phyloP scores from a whole-genome alignment of 164 flowering plant genomes.

The Liriodendron chinense region DNA sequence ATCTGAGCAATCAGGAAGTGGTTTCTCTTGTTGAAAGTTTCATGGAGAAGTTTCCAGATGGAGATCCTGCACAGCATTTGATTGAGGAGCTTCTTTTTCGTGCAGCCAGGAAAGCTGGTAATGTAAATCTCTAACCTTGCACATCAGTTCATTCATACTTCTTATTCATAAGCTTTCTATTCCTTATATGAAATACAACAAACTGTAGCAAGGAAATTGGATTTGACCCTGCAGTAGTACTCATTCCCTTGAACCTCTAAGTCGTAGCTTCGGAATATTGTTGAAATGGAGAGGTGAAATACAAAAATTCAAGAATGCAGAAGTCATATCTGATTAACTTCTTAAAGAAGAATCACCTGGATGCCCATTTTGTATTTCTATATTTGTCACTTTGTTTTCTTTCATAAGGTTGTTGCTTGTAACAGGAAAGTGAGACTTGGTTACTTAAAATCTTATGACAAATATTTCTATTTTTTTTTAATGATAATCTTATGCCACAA shows the following conservation, averaged over 20 bases:
- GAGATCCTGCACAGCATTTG: slow-evolving; percentile 97
- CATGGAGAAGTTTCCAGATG: slow-evolving; percentile 95
- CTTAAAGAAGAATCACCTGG: too few relatives aligned
- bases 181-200: neutral
- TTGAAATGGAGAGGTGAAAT: neutral
- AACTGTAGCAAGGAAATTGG: neutral
- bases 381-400: too few relatives aligned
- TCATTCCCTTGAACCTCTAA: neutral
- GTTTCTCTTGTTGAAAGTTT: slow-evolving; percentile 79
- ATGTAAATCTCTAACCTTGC: slow-evolving; percentile 2
- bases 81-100: slow-evolving; percentile 93
- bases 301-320: too few relatives aligned
- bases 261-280: neutral
- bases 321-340: too few relatives aligned
- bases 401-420: too few relatives aligned
- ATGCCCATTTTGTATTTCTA: too few relatives aligned
- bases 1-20: slow-evolving; percentile 90
- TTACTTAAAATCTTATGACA: too few relatives aligned
- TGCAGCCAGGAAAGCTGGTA: slow-evolving; percentile 99
- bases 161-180: neutral
- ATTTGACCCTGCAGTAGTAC: neutral
- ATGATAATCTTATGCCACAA: too few relatives aligned
- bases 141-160: neutral
- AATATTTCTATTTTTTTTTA: too few relatives aligned
- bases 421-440: too few relatives aligned